phyloP scores from a whole-genome alignment of 768 basidiomycete species.

The Mrakia hoshinonis region DNA sequence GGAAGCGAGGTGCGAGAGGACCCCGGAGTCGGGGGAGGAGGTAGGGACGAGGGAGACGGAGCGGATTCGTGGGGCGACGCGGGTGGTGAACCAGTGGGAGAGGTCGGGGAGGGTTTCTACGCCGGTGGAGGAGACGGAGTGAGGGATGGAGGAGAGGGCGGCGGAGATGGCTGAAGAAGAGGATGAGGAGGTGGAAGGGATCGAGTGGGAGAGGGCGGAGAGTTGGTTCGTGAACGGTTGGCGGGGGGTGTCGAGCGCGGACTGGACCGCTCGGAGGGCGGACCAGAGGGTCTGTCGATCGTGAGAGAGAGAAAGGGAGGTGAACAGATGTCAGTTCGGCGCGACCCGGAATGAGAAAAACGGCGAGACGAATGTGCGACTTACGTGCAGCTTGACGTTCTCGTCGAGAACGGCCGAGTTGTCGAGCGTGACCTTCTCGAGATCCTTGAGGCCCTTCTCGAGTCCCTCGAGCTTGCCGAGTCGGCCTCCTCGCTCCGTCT shows the following conservation, averaged over 20 bases:
- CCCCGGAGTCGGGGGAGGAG: conserved; percentile 72
- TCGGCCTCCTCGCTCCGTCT: conserved; percentile 90
- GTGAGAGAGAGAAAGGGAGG: background rate
- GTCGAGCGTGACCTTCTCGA: conserved; percentile 83
- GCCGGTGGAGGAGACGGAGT: conserved; percentile 37
- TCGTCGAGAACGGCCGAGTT: conserved; percentile 76
- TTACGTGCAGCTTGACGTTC: conserved; percentile 52
- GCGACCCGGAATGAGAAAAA: background rate
- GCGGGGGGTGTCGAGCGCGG: conserved; percentile 59
- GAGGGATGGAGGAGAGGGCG: conserved; percentile 54
- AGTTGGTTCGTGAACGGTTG: conserved; percentile 86
- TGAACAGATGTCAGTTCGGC: background rate
- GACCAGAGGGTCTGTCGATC: conserved; percentile 84
- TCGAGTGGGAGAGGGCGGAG: conserved; percentile 45
- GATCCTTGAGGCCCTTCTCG: conserved; percentile 75
- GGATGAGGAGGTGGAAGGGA: conserved; percentile 65
- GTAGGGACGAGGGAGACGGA: conserved; percentile 81
- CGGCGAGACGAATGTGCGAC: background rate
- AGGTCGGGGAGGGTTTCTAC: conserved; percentile 85
- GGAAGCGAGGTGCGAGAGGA: conserved; percentile 79
- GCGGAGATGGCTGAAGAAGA: conserved; percentile 59
- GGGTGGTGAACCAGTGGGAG: conserved; percentile 77
- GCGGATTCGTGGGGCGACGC: conserved; percentile 72
- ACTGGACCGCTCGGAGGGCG: conserved; percentile 69
- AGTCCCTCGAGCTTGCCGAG: conserved; percentile 91